Percentiles rank a stretch among this genome's conserved stretches.
phyloP scores from a whole-genome alignment of 306 rosid genomes.

The Chamaecrista fasciculata region DNA sequence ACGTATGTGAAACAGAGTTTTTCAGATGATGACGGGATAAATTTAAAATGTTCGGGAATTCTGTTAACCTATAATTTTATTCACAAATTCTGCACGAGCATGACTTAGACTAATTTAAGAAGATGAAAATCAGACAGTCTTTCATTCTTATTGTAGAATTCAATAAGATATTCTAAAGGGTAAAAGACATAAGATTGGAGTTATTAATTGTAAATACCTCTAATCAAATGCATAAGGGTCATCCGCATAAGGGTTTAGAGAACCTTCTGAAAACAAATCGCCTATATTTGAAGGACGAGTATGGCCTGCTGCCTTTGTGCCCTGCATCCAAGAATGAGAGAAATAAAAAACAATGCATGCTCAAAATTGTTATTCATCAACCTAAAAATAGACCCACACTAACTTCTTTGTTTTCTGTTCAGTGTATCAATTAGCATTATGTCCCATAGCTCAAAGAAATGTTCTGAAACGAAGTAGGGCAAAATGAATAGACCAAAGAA shows the following conservation, averaged over 20 bases:
- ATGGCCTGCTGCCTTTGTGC: conserved; percentile 49
- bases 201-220: conserved; percentile 54
- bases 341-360: background rate
- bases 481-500: conserved; percentile 26
- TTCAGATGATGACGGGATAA: background rate
- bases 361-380: conserved; percentile 15
- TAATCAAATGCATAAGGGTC: conserved; percentile 95
- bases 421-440: conserved; percentile 3
- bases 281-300: conserved; percentile 75
- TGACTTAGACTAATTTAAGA: background rate
- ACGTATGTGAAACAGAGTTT: background rate
- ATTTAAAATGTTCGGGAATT: background rate
- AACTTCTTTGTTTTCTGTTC: background rate
- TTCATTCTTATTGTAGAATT: background rate
- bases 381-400: conserved; percentile 9
- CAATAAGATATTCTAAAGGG: conserved; percentile 5
- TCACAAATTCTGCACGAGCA: background rate
- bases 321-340: conserved; percentile 39
- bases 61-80: conserved; percentile 1
- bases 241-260: conserved; percentile 93
- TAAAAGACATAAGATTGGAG: conserved; percentile 1
- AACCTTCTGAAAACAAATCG: conserved; percentile 94
- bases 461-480: conserved; percentile 6
- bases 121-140: background rate
- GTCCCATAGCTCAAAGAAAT: conserved; percentile 16